Evolutionary conservation across 1,284 basidiomycete genomes (phyloP).

Genomic region (Pseudozyma tsukubaensis): DNA sequence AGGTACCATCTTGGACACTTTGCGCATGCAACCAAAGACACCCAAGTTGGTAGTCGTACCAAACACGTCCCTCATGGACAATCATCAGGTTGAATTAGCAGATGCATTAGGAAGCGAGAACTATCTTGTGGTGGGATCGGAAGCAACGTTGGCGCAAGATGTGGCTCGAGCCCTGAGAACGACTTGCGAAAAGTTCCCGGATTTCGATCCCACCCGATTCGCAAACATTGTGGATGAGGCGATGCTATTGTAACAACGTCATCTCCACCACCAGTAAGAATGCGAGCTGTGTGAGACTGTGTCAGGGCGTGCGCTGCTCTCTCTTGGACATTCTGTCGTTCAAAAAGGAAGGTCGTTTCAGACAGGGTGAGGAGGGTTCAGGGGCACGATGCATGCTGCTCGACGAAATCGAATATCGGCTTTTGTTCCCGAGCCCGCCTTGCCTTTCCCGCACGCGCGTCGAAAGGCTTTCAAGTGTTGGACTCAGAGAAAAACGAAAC

Average conservation of each 20-base stretch:
- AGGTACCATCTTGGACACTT: slow-evolving; percentile 89
- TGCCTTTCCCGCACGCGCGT: slow-evolving; percentile 13
- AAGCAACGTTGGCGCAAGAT: slow-evolving; percentile 28
- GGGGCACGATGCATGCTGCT: slow-evolving; percentile 21
- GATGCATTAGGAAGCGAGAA: slow-evolving; percentile 72
- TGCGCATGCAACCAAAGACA: slow-evolving; percentile 72
- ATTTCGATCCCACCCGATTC: slow-evolving; percentile 45
- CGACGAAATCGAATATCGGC: not conserved
- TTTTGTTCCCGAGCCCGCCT: not conserved
- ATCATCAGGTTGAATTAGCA: slow-evolving; percentile 93
- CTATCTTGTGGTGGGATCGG: slow-evolving; percentile 29
- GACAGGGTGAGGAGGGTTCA: not conserved
- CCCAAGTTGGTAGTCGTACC: slow-evolving; percentile 88
- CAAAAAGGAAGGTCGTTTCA: not conserved
- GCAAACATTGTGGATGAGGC: slow-evolving; percentile 29
- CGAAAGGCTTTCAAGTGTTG: slow-evolving; percentile 15
- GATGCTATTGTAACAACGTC: slow-evolving; percentile 14
- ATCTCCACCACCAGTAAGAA: not conserved
- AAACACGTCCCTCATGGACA: slow-evolving; percentile 87
- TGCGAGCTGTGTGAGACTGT: not conserved
- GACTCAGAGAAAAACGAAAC: slow-evolving; percentile 9
- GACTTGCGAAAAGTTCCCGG: slow-evolving; percentile 23
- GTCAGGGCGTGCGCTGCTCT: not conserved
- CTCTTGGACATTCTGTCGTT: too few relatives aligned
- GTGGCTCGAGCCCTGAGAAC: slow-evolving; percentile 15